phyloP scores from a whole-genome alignment of 257 asterid genomes.

The Sherardia arvensis region DNA sequence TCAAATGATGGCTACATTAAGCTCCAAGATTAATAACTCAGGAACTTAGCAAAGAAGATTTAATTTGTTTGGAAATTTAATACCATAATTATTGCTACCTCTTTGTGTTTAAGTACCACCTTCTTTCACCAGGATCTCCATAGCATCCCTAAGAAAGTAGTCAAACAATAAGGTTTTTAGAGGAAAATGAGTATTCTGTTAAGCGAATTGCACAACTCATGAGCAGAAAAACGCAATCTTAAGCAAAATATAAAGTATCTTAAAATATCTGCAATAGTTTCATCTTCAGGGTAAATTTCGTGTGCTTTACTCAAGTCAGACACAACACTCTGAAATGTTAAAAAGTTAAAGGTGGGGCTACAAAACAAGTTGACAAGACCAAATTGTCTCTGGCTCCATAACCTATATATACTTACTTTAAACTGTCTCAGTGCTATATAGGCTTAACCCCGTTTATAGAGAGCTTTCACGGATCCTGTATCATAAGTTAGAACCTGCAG shows the following conservation, averaged over 20 bases:
- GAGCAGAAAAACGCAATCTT: not conserved
- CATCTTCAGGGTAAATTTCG: slow-evolving; percentile 82
- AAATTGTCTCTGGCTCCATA: slow-evolving; percentile 2
- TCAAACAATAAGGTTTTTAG: slow-evolving; percentile 2
- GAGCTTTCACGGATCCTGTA: slow-evolving; percentile 67
- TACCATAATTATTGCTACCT: slow-evolving; percentile 30
- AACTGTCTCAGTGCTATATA: slow-evolving; percentile 59
- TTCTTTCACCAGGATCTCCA: slow-evolving; percentile 48
- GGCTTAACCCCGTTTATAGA: slow-evolving; percentile 93
- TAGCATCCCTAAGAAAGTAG: slow-evolving; percentile 47
- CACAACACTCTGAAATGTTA: slow-evolving; percentile 58
- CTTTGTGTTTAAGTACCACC: slow-evolving; percentile 42
- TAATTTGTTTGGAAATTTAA: not conserved
- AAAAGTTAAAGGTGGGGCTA: not conserved
- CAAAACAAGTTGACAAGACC: not conserved
- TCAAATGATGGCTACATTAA: not conserved
- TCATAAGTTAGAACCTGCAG: slow-evolving; percentile 72
- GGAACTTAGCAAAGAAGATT: not conserved
- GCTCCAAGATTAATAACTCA: not conserved
- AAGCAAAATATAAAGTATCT: slow-evolving; percentile 41
- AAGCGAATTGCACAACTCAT: not conserved
- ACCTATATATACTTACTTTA: slow-evolving; percentile 42
- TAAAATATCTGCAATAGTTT: slow-evolving; percentile 75
- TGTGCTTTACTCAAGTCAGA: slow-evolving; percentile 77
- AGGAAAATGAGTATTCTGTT: not conserved